Percentiles rank a stretch among this genome's conserved stretches.
These are phyloP conservation scores for Cymbidium sinense DNA, from an alignment of 106 monocot genomes.

Conservation along the genomic window DNA sequence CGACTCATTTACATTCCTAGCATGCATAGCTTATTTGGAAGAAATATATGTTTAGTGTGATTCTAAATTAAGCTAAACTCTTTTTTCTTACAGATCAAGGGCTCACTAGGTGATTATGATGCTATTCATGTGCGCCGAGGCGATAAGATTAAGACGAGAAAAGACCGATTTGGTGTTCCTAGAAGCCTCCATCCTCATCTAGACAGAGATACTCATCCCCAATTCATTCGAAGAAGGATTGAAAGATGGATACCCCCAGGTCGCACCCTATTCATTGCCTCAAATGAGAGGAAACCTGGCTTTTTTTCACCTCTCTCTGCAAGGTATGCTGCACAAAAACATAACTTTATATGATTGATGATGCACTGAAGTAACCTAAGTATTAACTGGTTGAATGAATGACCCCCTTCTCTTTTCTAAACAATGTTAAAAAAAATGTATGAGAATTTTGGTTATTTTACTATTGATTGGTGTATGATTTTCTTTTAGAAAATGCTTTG, in stretches of 20 bases:
- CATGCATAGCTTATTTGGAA: not conserved
- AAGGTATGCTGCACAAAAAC: conserved; percentile 22
- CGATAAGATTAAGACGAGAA: conserved; percentile 82
- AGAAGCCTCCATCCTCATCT: conserved; percentile 79
- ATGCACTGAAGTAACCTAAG: too few species aligned
- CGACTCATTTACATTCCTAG: too few species aligned
- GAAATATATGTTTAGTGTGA: not conserved
- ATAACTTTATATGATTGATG: not conserved
- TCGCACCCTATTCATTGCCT: conserved; percentile 81
- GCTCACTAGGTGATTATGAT: conserved; percentile 83
- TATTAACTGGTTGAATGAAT: too few species aligned
- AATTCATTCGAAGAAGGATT: conserved; percentile 76
- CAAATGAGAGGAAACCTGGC: conserved; percentile 72
- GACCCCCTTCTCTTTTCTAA: too few species aligned
- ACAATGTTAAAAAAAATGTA: too few species aligned
- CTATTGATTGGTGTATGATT: too few species aligned
- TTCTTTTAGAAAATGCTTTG: too few species aligned
- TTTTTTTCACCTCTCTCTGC: conserved; percentile 79
- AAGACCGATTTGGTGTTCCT: conserved; percentile 68
- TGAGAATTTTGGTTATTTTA: too few species aligned
- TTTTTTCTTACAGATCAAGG: conserved; percentile 35
- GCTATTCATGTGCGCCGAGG: conserved; percentile 96
- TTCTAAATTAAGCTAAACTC: not conserved
- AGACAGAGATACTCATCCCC: conserved; percentile 85
- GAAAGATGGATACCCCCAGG: conserved; percentile 80